Conservation (phyloP, 495 filamentous ascomycete genomes). For the Rhizodiscina lignyota region DNA sequence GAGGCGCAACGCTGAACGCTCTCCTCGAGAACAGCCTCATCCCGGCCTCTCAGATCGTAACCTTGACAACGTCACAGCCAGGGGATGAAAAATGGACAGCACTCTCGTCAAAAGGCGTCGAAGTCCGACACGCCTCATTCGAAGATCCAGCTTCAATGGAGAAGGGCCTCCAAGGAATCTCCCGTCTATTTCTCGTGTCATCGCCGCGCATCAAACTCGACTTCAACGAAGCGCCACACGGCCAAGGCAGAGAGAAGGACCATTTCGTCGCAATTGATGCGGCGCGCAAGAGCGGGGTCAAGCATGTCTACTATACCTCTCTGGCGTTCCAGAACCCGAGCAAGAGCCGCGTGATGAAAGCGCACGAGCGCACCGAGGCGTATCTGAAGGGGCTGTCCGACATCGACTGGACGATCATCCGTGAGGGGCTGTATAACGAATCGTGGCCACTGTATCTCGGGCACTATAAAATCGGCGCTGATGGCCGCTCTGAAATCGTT, state of each 20-base stretch:
- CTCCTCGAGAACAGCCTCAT: no score
- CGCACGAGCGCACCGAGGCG: constrained; percentile 45
- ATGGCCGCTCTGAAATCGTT: constrained; percentile 15
- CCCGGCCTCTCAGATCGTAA: no score
- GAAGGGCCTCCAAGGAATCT: constrained; percentile 24
- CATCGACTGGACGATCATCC: constrained; percentile 32
- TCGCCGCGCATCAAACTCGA: constrained; percentile 21
- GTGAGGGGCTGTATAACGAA: constrained; percentile 51
- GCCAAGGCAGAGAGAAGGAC: constrained; percentile 23
- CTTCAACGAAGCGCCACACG: constrained; percentile 16
- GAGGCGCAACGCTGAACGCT: no score
- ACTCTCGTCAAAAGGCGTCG: no score
- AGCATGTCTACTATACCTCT: constrained; percentile 50
- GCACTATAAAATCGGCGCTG: constrained; percentile 30
- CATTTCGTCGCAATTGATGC: constrained; percentile 40
- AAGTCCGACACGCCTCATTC: no score
- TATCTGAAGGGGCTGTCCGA: constrained; percentile 28
- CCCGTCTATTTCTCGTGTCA: constrained; percentile 33
- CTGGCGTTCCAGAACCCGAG: constrained; percentile 38
- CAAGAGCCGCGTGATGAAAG: constrained; percentile 46
- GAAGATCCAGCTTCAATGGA: constrained; percentile 16
- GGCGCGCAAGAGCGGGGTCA: constrained; percentile 37
- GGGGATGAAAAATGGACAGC: no score
- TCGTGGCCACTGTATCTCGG: constrained; percentile 54
- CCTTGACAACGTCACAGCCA: no score